A percentile compares a stretch with the other conserved stretches of the same genome.
Evolutionary conservation across 139 green algal species (phyloP).

Genomic region (Nannochloris sp.): DNA sequence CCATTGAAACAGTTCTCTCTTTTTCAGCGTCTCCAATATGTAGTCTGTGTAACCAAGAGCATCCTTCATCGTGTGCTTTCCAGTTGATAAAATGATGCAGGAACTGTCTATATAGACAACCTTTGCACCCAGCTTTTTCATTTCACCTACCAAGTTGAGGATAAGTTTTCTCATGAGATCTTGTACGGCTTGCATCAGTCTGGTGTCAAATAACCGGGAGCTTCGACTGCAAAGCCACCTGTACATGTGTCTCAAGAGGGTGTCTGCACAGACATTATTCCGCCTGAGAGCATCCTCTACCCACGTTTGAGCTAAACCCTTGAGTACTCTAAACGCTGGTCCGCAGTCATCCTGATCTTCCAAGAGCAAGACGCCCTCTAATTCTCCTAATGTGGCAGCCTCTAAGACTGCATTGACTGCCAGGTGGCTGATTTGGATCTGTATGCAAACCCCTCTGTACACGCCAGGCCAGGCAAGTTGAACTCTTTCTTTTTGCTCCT

Average conservation of each 20-base stretch:
- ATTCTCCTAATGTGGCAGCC: slow-evolving; percentile 48
- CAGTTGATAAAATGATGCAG: slow-evolving; percentile 72
- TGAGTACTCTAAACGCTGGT: slow-evolving; percentile 55
- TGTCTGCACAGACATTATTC: slow-evolving; percentile 50
- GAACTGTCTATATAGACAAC: slow-evolving; percentile 75
- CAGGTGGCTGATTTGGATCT: slow-evolving; percentile 76
- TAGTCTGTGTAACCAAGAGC: slow-evolving; percentile 76
- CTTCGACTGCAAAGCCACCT: slow-evolving; percentile 69
- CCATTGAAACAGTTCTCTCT: slow-evolving; percentile 65
- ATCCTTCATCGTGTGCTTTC: slow-evolving; percentile 58
- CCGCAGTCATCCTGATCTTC: slow-evolving; percentile 31
- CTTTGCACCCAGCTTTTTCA: slow-evolving; percentile 64
- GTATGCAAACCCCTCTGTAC: slow-evolving; percentile 76
- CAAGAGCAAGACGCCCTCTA: slow-evolving; percentile 50
- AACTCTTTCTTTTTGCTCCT: slow-evolving; percentile 30
- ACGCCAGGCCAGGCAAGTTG: slow-evolving; percentile 60
- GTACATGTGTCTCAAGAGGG: slow-evolving; percentile 72
- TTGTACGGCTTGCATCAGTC: slow-evolving; percentile 43
- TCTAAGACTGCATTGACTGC: slow-evolving; percentile 49
- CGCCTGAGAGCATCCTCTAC: slow-evolving; percentile 55
- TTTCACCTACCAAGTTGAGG: slow-evolving; percentile 67
- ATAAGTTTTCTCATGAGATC: slow-evolving; percentile 73
- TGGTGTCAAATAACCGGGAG: slow-evolving; percentile 53
- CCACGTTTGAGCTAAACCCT: slow-evolving; percentile 57
- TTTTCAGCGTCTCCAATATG: slow-evolving; percentile 62